phyloP scores from a whole-genome alignment of 2,329 filamentous ascomycete species.

The Aspergillus neotritici region DNA sequence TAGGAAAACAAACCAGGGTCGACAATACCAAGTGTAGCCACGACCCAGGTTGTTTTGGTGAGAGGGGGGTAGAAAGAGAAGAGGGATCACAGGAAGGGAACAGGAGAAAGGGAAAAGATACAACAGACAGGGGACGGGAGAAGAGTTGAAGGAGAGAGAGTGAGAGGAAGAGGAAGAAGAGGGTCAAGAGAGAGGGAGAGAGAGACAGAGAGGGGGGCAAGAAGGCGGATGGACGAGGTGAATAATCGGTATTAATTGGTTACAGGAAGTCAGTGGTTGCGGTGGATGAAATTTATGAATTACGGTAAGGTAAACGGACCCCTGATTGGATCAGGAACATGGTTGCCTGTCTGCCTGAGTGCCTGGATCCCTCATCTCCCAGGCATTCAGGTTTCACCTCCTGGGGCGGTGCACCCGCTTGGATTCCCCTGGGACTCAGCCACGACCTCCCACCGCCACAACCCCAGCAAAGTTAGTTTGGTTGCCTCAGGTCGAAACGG shows the following conservation, averaged over 20 bases:
- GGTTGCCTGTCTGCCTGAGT: conserved; percentile 1
- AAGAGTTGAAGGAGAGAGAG: conserved; percentile 8
- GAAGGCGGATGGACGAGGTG: no score
- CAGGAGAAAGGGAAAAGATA: conserved; percentile 8
- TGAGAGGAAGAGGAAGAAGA: conserved; percentile 6
- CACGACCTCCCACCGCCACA: conserved; percentile 7
- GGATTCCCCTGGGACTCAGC: neutral
- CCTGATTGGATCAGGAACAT: conserved; percentile 15
- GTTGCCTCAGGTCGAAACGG: conserved; percentile 7
- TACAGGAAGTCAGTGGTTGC: no score
- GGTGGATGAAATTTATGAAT: no score
- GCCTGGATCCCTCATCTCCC: conserved; percentile 8
- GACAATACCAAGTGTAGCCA: conserved; percentile 1
- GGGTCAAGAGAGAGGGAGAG: no score
- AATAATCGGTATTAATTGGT: no score
- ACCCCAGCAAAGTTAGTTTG: no score
- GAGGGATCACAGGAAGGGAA: conserved; percentile 4
- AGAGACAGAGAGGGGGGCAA: neutral
- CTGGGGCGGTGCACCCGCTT: conserved; percentile 7
- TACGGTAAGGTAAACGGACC: neutral
- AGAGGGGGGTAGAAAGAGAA: conserved; percentile 7
- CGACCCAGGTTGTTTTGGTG: conserved; percentile 1
- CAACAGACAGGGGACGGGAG: conserved; percentile 5
- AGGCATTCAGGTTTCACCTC: neutral
- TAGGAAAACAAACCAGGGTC: conserved; percentile 7